Evolutionary conservation across 1,139 yeast species (phyloP).

Genomic region (Candida sanyaensis): DNA sequence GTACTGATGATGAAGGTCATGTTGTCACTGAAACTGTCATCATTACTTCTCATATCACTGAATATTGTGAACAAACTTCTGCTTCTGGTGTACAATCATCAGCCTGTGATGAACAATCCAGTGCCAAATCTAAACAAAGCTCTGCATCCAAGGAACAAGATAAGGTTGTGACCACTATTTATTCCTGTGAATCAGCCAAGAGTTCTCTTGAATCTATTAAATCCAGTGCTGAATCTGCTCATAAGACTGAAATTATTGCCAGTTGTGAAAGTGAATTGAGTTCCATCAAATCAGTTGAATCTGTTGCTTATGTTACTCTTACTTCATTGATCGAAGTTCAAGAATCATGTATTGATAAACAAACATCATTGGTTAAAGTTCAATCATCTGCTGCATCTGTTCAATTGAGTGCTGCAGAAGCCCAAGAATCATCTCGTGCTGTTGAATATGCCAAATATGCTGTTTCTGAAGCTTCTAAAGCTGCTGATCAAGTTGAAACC

Average conservation of each 20-base stretch:
- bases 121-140: slow-evolving; percentile 11
- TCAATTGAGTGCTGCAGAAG: slow-evolving; percentile 11
- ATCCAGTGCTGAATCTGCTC: slow-evolving; percentile 10
- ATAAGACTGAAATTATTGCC: slow-evolving; percentile 9
- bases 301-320: slow-evolving; percentile 8
- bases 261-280: slow-evolving; percentile 10
- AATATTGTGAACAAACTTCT: slow-evolving; percentile 9
- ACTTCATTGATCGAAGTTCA: slow-evolving; percentile 6
- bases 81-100: slow-evolving; percentile 10
- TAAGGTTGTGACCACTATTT: slow-evolving; percentile 10
- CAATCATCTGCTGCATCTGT: slow-evolving; percentile 14
- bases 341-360: slow-evolving; percentile 9
- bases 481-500: slow-evolving; percentile 7
- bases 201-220: slow-evolving; percentile 12
- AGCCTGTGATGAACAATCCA: slow-evolving; percentile 6
- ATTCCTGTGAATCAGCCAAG: slow-evolving; percentile 15
- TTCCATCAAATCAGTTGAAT: slow-evolving; percentile 8
- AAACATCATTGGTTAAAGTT: slow-evolving; percentile 6
- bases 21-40: slow-evolving; percentile 5
- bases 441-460: slow-evolving; percentile 10
- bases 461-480: slow-evolving; percentile 10
- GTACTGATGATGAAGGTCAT: slow-evolving; percentile 7
- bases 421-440: slow-evolving; percentile 8
- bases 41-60: slow-evolving; percentile 6
- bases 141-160: slow-evolving; percentile 8